A percentile compares a stretch with the other conserved stretches of the same genome.
Evolutionary conservation across 2,329 filamentous ascomycete species (phyloP).

Genomic region (Aulographum hederae): DNA sequence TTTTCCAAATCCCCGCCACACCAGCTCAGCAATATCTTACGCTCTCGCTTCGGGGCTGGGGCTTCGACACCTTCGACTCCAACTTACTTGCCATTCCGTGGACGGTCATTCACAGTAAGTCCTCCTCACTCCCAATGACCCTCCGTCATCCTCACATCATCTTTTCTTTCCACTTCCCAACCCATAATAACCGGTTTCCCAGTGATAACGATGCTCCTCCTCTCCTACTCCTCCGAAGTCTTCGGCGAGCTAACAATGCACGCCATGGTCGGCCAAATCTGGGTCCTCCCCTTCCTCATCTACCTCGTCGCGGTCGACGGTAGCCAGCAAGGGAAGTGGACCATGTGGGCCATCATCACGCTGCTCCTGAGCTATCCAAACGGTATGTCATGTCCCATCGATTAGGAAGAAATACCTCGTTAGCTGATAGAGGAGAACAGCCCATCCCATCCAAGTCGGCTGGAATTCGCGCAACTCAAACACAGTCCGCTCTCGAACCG

Average conservation of each 20-base stretch:
- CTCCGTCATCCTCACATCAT: neutral
- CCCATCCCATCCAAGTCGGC: slow-evolving; percentile 29
- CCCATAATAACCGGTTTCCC: no score
- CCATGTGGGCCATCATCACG: slow-evolving; percentile 23
- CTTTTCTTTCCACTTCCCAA: no score
- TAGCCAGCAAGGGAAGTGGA: slow-evolving; percentile 21
- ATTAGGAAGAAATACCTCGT: no score
- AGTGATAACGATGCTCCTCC: slow-evolving; percentile 7
- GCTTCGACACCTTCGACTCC: slow-evolving; percentile 10
- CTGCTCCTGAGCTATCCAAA: slow-evolving; percentile 23
- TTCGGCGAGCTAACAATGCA: slow-evolving; percentile 7
- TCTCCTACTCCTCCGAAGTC: slow-evolving; percentile 9
- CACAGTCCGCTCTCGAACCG: slow-evolving; percentile 7
- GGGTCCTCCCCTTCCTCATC: slow-evolving; percentile 10
- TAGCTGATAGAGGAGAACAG: slow-evolving; percentile 7
- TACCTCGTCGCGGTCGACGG: slow-evolving; percentile 14
- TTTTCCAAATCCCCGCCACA: slow-evolving; percentile 9
- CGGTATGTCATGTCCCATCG: slow-evolving; percentile 10
- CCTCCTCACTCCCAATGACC: neutral
- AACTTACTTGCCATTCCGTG: slow-evolving; percentile 8
- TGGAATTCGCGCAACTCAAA: slow-evolving; percentile 20
- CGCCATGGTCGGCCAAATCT: slow-evolving; percentile 8
- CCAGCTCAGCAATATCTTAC: slow-evolving; percentile 10
- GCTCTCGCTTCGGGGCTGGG: slow-evolving; percentile 7
- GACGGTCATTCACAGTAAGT: slow-evolving; percentile 7